Evolutionary conservation across 148 eudicot genomes (phyloP).

Genomic region (Simmondsia chinensis): DNA sequence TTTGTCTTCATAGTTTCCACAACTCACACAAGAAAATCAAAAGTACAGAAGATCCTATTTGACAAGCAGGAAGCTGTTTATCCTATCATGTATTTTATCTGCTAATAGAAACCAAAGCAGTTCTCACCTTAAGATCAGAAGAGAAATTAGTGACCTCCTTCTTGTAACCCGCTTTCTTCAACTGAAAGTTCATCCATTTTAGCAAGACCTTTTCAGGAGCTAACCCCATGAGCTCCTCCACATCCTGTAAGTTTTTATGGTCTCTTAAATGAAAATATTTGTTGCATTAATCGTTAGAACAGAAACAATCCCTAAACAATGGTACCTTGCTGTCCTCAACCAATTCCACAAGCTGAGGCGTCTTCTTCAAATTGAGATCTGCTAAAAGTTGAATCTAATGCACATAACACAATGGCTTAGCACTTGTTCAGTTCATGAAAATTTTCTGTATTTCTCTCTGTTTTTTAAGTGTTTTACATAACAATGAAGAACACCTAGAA

Average conservation of each 20-base stretch:
- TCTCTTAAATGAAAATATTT: background rate
- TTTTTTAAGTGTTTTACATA: no score
- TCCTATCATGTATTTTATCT: no score
- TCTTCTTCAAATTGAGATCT: conserved; percentile 69
- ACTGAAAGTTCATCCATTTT: conserved; percentile 84
- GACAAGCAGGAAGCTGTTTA: no score
- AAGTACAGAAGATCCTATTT: no score
- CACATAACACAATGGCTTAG: background rate
- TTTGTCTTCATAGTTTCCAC: no score
- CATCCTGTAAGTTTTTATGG: conserved; percentile 36
- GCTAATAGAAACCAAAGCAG: background rate
- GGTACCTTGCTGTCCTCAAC: conserved; percentile 66
- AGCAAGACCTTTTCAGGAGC: conserved; percentile 68
- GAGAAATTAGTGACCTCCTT: conserved; percentile 73
- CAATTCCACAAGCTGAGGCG: conserved; percentile 81
- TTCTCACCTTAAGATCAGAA: conserved; percentile 63
- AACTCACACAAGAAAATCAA: no score
- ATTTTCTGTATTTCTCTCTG: no score
- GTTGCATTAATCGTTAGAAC: no score
- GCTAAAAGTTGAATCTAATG: conserved; percentile 72
- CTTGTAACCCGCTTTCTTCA: conserved; percentile 65
- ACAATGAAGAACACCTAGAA: no score
- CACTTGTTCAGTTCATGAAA: no score
- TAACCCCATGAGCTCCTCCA: conserved; percentile 65
- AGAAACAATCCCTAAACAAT: no score